Percentiles rank a stretch among this genome's conserved stretches.
phyloP scores from a whole-genome alignment of 495 filamentous ascomycete genomes.

The Oleoguttula mirabilis region DNA sequence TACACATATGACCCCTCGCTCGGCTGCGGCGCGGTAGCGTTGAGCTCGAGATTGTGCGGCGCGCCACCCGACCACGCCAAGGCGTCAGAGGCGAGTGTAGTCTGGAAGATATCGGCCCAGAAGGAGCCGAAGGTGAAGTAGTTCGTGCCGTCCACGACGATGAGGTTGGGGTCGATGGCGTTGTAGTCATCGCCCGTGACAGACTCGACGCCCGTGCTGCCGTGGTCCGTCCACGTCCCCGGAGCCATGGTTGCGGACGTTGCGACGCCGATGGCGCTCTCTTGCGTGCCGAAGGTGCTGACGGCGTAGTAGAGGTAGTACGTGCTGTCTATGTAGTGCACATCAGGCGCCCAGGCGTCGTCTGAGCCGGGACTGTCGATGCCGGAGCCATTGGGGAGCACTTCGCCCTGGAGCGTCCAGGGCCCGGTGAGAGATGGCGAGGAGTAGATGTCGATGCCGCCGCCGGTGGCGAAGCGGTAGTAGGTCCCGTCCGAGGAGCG shows the following conservation, averaged over 20 bases:
- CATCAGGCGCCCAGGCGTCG: slow-evolving; percentile 59
- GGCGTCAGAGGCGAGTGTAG: slow-evolving; percentile 30
- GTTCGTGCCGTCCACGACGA: slow-evolving; percentile 32
- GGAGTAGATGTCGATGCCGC: slow-evolving; percentile 46
- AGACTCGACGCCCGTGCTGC: slow-evolving; percentile 26
- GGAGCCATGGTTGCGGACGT: slow-evolving; percentile 48
- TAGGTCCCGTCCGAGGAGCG: slow-evolving; percentile 48
- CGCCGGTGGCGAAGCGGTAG: slow-evolving; percentile 60
- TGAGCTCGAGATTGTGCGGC: slow-evolving; percentile 36
- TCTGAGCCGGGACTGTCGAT: slow-evolving; percentile 44
- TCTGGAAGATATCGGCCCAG: slow-evolving; percentile 57
- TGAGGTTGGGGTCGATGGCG: slow-evolving; percentile 57
- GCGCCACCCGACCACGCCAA: slow-evolving; percentile 30
- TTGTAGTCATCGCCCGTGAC: slow-evolving; percentile 42
- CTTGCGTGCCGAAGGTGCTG: slow-evolving; percentile 49
- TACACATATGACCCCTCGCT: slow-evolving; percentile 45
- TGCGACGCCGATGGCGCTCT: slow-evolving; percentile 55
- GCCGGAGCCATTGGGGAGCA: slow-evolving; percentile 34
- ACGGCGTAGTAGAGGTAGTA: slow-evolving; percentile 69
- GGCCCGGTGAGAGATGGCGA: slow-evolving; percentile 48
- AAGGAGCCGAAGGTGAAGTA: slow-evolving; percentile 58
- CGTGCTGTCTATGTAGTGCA: slow-evolving; percentile 39
- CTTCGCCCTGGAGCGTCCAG: slow-evolving; percentile 49
- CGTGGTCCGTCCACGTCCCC: slow-evolving; percentile 50
- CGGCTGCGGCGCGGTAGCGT: slow-evolving; percentile 38